phyloP scores from a whole-genome alignment of 192 early-diverging fungal genomes.

The Glomus cerebriforme region DNA sequence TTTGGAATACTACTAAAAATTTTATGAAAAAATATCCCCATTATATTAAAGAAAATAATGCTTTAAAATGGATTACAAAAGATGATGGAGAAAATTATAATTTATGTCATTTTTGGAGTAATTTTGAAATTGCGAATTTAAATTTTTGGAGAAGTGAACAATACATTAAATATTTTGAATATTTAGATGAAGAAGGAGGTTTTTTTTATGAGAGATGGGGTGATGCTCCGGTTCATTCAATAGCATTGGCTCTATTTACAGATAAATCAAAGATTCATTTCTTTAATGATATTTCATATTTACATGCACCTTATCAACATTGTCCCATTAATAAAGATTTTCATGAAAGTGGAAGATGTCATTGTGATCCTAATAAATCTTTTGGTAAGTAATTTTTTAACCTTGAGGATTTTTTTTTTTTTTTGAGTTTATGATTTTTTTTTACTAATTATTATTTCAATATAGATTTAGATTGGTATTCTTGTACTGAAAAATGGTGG shows the following conservation, averaged over 20 bases:
- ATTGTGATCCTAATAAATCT: slow-evolving; percentile 52
- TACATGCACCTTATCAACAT: slow-evolving; percentile 67
- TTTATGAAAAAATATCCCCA: slow-evolving; percentile 60
- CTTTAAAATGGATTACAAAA: slow-evolving; percentile 58
- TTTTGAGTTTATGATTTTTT: too few relatives aligned
- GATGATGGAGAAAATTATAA: slow-evolving; percentile 33
- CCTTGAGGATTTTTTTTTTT: background rate
- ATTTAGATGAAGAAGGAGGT: slow-evolving; percentile 76
- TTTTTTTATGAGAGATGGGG: slow-evolving; percentile 88
- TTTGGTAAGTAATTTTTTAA: slow-evolving; percentile 44
- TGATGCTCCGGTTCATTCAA: slow-evolving; percentile 74
- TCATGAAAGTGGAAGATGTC: slow-evolving; percentile 46
- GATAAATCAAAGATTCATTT: slow-evolving; percentile 68
- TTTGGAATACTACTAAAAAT: slow-evolving; percentile 67
- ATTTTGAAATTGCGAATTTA: slow-evolving; percentile 85
- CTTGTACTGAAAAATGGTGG: slow-evolving; percentile 5
- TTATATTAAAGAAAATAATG: slow-evolving; percentile 53
- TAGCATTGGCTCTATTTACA: slow-evolving; percentile 62
- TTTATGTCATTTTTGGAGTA: slow-evolving; percentile 78
- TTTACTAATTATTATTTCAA: background rate
- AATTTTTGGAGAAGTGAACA: slow-evolving; percentile 67
- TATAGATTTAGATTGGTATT: background rate
- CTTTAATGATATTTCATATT: slow-evolving; percentile 75
- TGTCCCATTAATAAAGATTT: slow-evolving; percentile 61
- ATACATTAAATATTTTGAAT: slow-evolving; percentile 65